phyloP scores from a whole-genome alignment of 331 rosid species.

The Rosa hybrid region DNA sequence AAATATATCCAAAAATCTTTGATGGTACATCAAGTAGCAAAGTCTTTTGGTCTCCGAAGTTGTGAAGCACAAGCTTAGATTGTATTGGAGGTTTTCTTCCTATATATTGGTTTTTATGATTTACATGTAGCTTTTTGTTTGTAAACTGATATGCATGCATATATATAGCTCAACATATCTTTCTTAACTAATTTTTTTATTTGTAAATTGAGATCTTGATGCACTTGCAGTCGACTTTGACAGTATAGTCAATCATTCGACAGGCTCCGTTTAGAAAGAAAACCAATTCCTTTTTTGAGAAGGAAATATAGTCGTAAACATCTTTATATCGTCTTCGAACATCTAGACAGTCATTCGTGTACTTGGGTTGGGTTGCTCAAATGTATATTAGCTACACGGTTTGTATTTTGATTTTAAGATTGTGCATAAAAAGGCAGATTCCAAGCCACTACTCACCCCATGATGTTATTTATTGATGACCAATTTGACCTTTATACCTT shows the following conservation, averaged over 20 bases:
- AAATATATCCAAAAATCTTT: not conserved
- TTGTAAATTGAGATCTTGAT: not conserved
- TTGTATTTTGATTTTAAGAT: not conserved
- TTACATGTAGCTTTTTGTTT: not conserved
- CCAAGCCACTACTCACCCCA: not conserved
- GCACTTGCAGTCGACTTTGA: not conserved
- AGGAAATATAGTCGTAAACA: not conserved
- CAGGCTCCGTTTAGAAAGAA: no score
- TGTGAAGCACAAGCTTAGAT: not conserved
- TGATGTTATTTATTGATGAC: not conserved
- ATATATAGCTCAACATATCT: not conserved
- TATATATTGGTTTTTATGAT: not conserved
- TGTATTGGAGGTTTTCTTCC: not conserved
- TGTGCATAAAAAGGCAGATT: not conserved
- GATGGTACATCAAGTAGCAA: not conserved
- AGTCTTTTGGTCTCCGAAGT: not conserved
- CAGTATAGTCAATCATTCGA: not conserved
- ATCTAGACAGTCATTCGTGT: not conserved
- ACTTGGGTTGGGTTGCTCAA: not conserved
- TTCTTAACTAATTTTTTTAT: not conserved
- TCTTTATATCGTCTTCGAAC: not conserved
- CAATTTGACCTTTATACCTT: not conserved
- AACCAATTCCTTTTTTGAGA: no score
- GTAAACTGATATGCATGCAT: no score
- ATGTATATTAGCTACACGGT: not conserved